Evolutionary conservation across 225 moss, liverwort and hornwort species (phyloP).

Genomic region (Polytrichum formosum): DNA sequence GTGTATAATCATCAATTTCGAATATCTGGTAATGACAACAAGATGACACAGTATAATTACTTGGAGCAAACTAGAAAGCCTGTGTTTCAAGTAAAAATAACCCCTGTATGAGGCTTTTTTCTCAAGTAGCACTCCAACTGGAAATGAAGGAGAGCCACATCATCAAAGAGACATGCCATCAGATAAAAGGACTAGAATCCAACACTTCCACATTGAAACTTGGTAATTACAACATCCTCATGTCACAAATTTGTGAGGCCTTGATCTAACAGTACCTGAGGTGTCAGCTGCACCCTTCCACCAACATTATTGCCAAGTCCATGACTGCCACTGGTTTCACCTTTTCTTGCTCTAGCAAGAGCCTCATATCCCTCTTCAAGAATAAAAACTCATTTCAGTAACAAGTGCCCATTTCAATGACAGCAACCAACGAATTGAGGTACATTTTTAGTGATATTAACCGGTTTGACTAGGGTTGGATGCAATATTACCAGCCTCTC

Average conservation of each 20-base stretch:
- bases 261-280: conserved; percentile 31
- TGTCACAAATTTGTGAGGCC: conserved; percentile 7
- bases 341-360: conserved; percentile 64
- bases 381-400: conserved; percentile 23
- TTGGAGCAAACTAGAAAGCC: neutral
- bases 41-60: neutral
- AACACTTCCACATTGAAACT: too few species aligned
- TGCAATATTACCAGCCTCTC: conserved; percentile 64
- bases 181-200: too few species aligned
- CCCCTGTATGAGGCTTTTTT: too few species aligned
- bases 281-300: conserved; percentile 14
- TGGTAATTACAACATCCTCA: conserved; percentile 1
- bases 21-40: neutral
- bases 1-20: neutral
- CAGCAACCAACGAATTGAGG: neutral
- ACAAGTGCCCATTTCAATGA: neutral
- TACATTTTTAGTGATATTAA: neutral
- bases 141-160: too few species aligned
- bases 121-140: too few species aligned
- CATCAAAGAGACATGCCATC: too few species aligned
- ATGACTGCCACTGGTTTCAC: conserved; percentile 48
- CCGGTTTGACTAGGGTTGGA: neutral
- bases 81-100: too few species aligned
- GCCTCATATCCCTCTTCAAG: conserved; percentile 83
- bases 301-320: conserved; percentile 13